Evolutionary conservation across 1,284 basidiomycete species (phyloP).

Genomic region (Ustilago xerochloae): DNA sequence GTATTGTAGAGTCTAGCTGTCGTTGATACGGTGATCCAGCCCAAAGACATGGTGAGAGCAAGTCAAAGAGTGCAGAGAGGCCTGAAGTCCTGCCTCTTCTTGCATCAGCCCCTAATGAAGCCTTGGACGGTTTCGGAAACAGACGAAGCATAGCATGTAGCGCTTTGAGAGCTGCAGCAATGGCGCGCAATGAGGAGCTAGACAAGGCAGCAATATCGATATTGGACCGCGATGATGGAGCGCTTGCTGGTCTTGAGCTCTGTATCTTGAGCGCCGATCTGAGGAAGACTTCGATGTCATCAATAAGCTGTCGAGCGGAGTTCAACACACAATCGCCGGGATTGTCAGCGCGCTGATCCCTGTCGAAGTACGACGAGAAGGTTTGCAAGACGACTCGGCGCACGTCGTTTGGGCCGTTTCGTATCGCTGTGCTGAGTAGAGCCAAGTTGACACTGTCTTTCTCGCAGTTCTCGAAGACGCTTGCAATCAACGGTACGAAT

Average conservation of each 20-base stretch:
- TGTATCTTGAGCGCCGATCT: constrained; percentile 26
- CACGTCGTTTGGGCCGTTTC: constrained; percentile 17
- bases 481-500: neutral
- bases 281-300: constrained; percentile 7
- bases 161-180: constrained; percentile 35
- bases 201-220: constrained; percentile 10
- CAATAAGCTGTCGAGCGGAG: constrained; percentile 6
- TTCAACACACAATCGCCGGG: neutral
- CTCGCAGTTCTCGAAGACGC: no score
- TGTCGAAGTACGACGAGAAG: constrained; percentile 5
- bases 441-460: no score
- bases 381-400: constrained; percentile 18
- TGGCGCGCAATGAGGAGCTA: constrained; percentile 25
- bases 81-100: neutral
- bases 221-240: neutral
- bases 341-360: neutral
- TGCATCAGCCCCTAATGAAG: neutral
- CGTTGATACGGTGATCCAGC: constrained; percentile 1
- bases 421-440: neutral
- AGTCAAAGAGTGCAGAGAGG: constrained; percentile 14
- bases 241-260: neutral
- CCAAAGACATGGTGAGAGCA: constrained; percentile 19
- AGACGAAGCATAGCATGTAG: constrained; percentile 23
- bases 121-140: neutral
- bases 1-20: neutral